Evolutionary conservation across 163 green algal genomes (phyloP).

Genomic region (Chlorella variabilis): DNA sequence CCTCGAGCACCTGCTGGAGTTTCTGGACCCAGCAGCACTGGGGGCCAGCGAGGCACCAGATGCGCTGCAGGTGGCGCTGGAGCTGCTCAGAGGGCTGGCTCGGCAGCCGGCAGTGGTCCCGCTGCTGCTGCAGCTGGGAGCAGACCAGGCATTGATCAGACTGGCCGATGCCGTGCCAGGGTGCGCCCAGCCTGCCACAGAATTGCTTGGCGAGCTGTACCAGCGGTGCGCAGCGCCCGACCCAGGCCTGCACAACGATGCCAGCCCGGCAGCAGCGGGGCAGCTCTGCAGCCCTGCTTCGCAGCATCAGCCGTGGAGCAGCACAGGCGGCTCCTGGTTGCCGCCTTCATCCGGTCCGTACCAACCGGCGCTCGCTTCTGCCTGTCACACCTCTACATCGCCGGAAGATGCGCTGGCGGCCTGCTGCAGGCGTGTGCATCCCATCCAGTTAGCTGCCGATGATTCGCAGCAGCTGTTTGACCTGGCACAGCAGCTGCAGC

Average conservation of each 20-base stretch:
- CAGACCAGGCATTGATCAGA: constrained; percentile 6
- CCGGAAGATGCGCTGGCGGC: no score
- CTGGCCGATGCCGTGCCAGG: neutral
- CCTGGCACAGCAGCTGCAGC: constrained; percentile 6
- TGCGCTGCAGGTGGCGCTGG: neutral
- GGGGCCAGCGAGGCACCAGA: neutral
- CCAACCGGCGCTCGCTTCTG: no score
- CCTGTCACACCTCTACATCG: no score
- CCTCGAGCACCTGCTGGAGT: neutral
- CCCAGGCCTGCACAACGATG: no score
- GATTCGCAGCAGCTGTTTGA: constrained; percentile 25
- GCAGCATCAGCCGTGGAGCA: no score
- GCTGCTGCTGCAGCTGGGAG: neutral
- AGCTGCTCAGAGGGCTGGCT: neutral
- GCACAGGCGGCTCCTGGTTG: no score
- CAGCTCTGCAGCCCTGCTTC: neutral
- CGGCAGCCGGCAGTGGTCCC: neutral
- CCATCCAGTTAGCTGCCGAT: neutral
- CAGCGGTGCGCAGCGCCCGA: neutral
- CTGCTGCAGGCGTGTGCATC: neutral
- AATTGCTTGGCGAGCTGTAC: neutral
- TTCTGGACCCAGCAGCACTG: neutral
- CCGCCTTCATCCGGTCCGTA: no score
- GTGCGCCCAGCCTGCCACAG: neutral
- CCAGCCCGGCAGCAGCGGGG: neutral